These are phyloP conservation scores for Pseudogymnoascus sp. DNA, from an alignment of 2,329 filamentous ascomycete genomes.

Conservation along the genomic window DNA sequence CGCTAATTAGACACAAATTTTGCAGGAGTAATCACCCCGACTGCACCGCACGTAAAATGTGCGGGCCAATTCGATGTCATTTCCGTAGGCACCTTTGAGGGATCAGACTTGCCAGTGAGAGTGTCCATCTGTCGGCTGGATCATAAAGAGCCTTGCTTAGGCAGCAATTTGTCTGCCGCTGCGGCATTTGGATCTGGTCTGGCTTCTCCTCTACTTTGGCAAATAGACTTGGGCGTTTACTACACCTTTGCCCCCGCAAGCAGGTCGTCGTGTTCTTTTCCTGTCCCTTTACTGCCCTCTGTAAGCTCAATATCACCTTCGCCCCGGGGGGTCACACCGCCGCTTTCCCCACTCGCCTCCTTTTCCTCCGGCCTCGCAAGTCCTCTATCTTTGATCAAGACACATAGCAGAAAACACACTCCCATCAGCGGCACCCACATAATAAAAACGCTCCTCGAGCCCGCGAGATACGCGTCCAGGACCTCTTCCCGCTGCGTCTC, in stretches of 20 bases:
- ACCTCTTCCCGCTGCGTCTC: constrained; percentile 29
- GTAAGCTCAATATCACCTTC: not conserved
- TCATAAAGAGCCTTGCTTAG: not conserved
- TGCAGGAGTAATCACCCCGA: not conserved
- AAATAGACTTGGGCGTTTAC: not conserved
- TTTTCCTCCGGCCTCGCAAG: constrained; percentile 30
- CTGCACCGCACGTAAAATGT: not conserved
- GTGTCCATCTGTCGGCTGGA: not conserved
- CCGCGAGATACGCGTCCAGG: constrained; percentile 42
- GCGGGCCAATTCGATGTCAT: not conserved
- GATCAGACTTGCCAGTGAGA: not conserved
- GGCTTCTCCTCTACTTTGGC: not conserved
- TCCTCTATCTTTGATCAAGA: constrained; percentile 43
- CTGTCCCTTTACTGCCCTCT: not conserved
- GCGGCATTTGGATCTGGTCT: not conserved
- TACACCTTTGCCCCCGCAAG: not conserved
- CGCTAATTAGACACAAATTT: not conserved
- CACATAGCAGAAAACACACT: constrained; percentile 39
- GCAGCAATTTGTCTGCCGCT: not conserved
- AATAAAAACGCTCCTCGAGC: constrained; percentile 47
- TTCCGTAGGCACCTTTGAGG: no score
- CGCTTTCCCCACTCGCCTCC: not conserved
- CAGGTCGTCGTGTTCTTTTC: not conserved
- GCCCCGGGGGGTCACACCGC: not conserved
- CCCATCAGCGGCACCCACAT: constrained; percentile 46